Base-by-base conservation (phyloP, 768 basidiomycete species). In the Suillus cothurnatus region DNA sequence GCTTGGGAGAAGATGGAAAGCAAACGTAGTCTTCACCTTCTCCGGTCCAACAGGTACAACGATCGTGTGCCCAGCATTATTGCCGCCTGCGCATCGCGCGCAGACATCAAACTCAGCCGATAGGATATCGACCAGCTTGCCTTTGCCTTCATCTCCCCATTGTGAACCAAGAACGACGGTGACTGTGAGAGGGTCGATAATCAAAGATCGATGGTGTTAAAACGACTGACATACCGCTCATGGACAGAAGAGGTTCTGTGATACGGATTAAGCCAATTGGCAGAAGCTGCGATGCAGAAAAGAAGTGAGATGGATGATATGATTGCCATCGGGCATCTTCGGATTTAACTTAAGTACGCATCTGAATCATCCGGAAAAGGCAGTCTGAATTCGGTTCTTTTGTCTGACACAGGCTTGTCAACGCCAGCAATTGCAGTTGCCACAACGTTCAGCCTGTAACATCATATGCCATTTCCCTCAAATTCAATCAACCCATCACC, bases 31-130 rank as follows among this genome's bases (percentile, higher is more conserved):
- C 78, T 88, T 87, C 64, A 86, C 81, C 53, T 86, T 85, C 66
- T 93, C 86, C 55, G 88, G 84, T 14, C 86, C 85, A 31, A 86
- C 76, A 6, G 90, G 89, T 6, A 88, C 93, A 68, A 99, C 91
- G 76, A 99, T 98, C 28, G 97, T 99, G 80, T 99, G 97, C 2
- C 97, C 97, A 28, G 97, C 97, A 75, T 99, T 99, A 81, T 98
- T 99, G 14, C 97, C 97, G 17, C 97, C 97, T 15, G 97, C 97
- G 76, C 95, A 98, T 56, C 97, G 87, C 23, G 95, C 97, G 72
- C 96, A 99, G 74, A 99, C 76, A 77, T 99, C 97, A 65, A 86
- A 84, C 50, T 96, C 86, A 17, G 91, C 93, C 45, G 95, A 86
- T 69, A 99, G 85, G 73, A 99, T 94, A 76, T 99, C 97, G 65